Conservation (phyloP, 1,284 basidiomycete species). For the Marasmius tenuissimus region DNA sequence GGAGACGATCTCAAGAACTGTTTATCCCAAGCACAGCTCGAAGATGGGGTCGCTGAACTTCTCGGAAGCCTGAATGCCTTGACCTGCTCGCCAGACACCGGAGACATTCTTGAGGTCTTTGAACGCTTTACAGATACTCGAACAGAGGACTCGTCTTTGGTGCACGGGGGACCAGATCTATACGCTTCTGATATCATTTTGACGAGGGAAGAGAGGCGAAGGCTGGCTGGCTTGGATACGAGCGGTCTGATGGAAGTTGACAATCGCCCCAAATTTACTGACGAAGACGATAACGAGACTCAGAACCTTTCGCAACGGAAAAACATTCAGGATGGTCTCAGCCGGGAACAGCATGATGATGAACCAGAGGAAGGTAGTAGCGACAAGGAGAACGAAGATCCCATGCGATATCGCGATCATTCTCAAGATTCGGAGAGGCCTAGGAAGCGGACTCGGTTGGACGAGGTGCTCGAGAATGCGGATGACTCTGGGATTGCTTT, state of each 20-base stretch:
- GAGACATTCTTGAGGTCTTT: not conserved
- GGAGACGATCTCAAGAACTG: conserved; percentile 10
- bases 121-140: conserved; percentile 4
- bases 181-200: conserved; percentile 19
- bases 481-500: not conserved
- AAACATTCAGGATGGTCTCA: not conserved
- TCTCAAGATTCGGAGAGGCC: conserved; percentile 1
- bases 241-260: not conserved
- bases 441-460: conserved; percentile 13
- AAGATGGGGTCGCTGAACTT: conserved; percentile 22
- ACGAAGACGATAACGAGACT: no score
- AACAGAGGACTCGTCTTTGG: conserved; percentile 5
- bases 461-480: not conserved
- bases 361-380: conserved; percentile 1
- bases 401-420: not conserved
- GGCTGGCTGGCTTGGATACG: conserved; percentile 13
- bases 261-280: no score
- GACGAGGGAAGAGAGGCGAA: conserved; percentile 21
- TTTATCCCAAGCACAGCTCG: conserved; percentile 3
- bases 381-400: conserved; percentile 16
- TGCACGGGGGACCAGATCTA: conserved; percentile 10
- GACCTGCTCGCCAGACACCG: not conserved
- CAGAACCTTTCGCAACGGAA: not conserved
- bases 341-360: not conserved
- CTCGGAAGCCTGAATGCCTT: conserved; percentile 4